phyloP scores from a whole-genome alignment of 495 filamentous ascomycete species.

The Schizothecium vesticola region DNA sequence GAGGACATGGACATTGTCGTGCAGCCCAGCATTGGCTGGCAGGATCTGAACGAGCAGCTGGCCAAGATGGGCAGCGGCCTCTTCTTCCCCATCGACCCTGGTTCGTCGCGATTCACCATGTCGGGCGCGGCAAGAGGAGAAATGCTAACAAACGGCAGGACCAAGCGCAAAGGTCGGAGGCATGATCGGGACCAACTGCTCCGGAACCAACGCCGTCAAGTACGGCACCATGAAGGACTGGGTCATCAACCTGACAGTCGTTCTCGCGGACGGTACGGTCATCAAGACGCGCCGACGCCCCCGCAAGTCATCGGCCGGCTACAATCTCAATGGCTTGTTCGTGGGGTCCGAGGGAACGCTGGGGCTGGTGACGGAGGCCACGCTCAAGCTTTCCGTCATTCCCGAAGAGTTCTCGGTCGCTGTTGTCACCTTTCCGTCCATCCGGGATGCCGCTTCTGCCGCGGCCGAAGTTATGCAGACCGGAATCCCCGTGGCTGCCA shows the following conservation, averaged over 20 bases:
- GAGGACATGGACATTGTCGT: conserved; percentile 91
- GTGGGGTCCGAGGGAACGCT: conserved; percentile 76
- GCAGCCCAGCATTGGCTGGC: conserved; percentile 87
- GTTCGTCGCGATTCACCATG: conserved; percentile 28
- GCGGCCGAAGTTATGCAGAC: conserved; percentile 65
- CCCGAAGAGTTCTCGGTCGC: conserved; percentile 70
- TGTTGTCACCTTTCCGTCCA: conserved; percentile 68
- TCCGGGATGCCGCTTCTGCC: conserved; percentile 65
- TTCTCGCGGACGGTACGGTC: conserved; percentile 70
- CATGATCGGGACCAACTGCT: conserved; percentile 79
- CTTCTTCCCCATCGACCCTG: conserved; percentile 87
- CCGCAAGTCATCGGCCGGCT: conserved; percentile 73
- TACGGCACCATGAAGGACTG: conserved; percentile 87
- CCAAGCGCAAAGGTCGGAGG: conserved; percentile 62
- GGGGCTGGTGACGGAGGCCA: conserved; percentile 70
- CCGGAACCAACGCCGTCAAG: conserved; percentile 72
- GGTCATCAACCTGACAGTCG: conserved; percentile 76
- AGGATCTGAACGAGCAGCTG: conserved; percentile 76
- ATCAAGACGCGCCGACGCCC: conserved; percentile 72
- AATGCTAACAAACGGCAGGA: conserved; percentile 30
- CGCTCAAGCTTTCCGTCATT: conserved; percentile 67
- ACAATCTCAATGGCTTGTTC: conserved; percentile 72
- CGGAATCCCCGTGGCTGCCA: conserved; percentile 68
- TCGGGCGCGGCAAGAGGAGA: not conserved
- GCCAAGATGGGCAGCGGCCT: conserved; percentile 62